Conservation (phyloP, 1,139 yeast species). For the Saccharomyces hybrid region DNA sequence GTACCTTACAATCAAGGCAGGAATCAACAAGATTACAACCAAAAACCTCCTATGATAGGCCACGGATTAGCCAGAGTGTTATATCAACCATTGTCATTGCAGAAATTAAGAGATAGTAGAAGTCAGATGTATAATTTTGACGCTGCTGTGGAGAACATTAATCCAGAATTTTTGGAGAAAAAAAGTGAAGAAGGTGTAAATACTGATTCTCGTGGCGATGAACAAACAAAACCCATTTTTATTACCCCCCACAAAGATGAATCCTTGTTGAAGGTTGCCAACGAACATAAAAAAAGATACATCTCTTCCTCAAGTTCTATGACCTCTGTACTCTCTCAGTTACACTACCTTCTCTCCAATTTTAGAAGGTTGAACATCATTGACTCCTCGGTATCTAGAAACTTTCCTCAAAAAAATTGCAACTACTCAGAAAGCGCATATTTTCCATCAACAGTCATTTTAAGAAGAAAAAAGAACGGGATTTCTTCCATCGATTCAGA, state of each 20-base stretch:
- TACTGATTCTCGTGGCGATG: background rate
- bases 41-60: slow-evolving; percentile 41
- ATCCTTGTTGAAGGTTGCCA: slow-evolving; percentile 44
- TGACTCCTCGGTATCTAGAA: slow-evolving; percentile 37
- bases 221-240: slow-evolving; percentile 36
- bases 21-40: slow-evolving; percentile 1
- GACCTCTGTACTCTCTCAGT: slow-evolving; percentile 67
- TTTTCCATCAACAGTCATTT: slow-evolving; percentile 39
- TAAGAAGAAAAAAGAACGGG: slow-evolving; percentile 34
- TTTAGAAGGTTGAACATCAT: slow-evolving; percentile 44
- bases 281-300: slow-evolving; percentile 38
- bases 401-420: slow-evolving; percentile 32
- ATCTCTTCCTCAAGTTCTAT: slow-evolving; percentile 84
- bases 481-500: slow-evolving; percentile 67
- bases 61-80: slow-evolving; percentile 63
- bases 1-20: slow-evolving; percentile 2
- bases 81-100: slow-evolving; percentile 72
- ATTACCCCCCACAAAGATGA: slow-evolving; percentile 64
- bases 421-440: slow-evolving; percentile 33
- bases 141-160: slow-evolving; percentile 51
- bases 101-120: slow-evolving; percentile 69
- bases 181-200: slow-evolving; percentile 3
- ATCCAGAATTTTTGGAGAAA: slow-evolving; percentile 13
- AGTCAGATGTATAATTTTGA: slow-evolving; percentile 66
- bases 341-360: slow-evolving; percentile 64